These are phyloP conservation scores for Kregervanrija fluxuum DNA, from an alignment of 805 yeast species.

Conservation along the genomic window DNA sequence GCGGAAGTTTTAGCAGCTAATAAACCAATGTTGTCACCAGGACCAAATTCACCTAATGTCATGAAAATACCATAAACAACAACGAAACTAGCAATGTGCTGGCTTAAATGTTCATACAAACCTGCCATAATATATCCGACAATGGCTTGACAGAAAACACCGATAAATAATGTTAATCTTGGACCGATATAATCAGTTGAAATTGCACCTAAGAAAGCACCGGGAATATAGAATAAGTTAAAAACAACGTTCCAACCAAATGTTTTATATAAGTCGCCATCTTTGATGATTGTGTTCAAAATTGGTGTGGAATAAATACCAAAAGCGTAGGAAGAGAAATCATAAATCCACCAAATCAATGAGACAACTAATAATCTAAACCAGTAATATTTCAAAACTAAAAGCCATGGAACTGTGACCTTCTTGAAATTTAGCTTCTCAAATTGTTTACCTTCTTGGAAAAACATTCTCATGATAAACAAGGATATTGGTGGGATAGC, in stretches of 20 bases:
- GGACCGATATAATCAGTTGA: constrained; percentile 90
- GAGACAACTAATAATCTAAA: constrained; percentile 65
- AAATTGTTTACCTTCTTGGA: constrained; percentile 68
- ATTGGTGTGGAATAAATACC: constrained; percentile 78
- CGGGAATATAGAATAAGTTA: constrained; percentile 85
- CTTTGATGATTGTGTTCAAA: constrained; percentile 49
- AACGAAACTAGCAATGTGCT: constrained; percentile 69
- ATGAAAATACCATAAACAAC: constrained; percentile 85
- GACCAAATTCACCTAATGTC: constrained; percentile 88
- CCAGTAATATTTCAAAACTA: constrained; percentile 76
- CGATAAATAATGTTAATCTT: constrained; percentile 63
- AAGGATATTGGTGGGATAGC: constrained; percentile 79
- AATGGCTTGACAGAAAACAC: constrained; percentile 66
- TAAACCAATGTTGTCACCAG: constrained; percentile 88
- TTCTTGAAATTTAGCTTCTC: constrained; percentile 61
- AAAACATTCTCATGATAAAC: constrained; percentile 69
- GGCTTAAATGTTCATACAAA: constrained; percentile 43
- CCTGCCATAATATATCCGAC: constrained; percentile 85
- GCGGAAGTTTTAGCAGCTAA: constrained; percentile 83
- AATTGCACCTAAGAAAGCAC: constrained; percentile 80
- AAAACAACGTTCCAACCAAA: constrained; percentile 93
- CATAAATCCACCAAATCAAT: constrained; percentile 85
- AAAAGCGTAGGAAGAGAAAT: constrained; percentile 81
- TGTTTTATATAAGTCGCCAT: constrained; percentile 56
- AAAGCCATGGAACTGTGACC: constrained; percentile 57